Percentiles rank a stretch among this genome's conserved stretches.
Evolutionary conservation across 169 alveolate species (phyloP).

Genomic region (Eimeria praecox): DNA sequence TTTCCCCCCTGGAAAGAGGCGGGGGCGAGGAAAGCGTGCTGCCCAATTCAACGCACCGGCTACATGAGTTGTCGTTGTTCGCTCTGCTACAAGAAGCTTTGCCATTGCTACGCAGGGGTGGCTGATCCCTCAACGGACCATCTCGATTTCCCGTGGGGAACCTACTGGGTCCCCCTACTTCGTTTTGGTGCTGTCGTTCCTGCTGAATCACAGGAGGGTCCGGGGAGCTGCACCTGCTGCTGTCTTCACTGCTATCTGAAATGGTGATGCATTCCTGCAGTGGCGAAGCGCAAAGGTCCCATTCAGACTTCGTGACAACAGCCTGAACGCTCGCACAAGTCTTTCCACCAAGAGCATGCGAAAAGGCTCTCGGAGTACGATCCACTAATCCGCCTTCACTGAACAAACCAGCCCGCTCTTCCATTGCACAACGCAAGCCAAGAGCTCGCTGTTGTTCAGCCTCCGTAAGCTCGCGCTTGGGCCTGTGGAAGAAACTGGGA

Average conservation of each 20-base stretch:
- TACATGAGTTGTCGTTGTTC: neutral
- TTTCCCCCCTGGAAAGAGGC: neutral
- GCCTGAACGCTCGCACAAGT: neutral
- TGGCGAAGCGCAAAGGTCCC: neutral
- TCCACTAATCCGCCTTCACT: neutral
- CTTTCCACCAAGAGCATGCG: neutral
- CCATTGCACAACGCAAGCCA: neutral
- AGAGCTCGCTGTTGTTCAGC: neutral
- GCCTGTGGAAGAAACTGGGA: neutral
- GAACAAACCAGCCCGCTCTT: neutral
- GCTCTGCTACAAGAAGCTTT: neutral
- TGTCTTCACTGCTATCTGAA: neutral
- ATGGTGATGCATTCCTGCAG: neutral
- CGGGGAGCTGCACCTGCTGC: constrained; percentile 24
- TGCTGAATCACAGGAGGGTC: neutral
- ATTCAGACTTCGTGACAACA: neutral
- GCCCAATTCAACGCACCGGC: neutral
- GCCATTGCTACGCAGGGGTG: neutral
- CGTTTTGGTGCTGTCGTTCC: neutral
- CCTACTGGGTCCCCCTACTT: neutral
- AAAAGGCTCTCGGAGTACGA: neutral
- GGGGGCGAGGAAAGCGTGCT: too few species aligned
- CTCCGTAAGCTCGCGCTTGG: neutral
- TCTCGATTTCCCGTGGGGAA: neutral
- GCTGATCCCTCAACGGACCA: neutral